Evolutionary conservation across 2,329 filamentous ascomycete genomes (phyloP).

Genomic region (Cadophora sp.): DNA sequence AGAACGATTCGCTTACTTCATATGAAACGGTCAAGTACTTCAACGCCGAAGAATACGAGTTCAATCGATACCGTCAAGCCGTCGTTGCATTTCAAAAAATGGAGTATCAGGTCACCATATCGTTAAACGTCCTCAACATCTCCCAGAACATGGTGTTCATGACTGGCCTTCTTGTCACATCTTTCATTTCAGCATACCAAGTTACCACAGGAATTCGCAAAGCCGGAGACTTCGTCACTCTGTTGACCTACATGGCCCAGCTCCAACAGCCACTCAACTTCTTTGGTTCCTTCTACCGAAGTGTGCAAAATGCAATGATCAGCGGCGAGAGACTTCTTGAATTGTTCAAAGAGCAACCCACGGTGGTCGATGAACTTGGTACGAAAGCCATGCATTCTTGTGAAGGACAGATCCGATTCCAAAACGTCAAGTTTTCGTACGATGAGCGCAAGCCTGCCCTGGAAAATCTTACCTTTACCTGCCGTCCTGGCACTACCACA

Average conservation of each 20-base stretch:
- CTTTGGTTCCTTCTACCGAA: conserved; percentile 94
- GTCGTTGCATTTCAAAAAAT: conserved; percentile 75
- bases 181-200: conserved; percentile 79
- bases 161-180: conserved; percentile 73
- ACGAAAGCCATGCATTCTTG: conserved; percentile 71
- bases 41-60: conserved; percentile 83
- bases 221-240: conserved; percentile 74
- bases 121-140: conserved; percentile 81
- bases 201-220: conserved; percentile 70
- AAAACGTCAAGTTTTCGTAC: conserved; percentile 90
- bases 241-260: conserved; percentile 81
- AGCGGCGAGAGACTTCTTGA: conserved; percentile 95
- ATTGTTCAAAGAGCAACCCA: conserved; percentile 94
- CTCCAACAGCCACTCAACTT: conserved; percentile 83
- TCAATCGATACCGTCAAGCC: conserved; percentile 72
- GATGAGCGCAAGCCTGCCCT: conserved; percentile 86
- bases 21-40: conserved; percentile 96
- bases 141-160: conserved; percentile 83
- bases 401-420: conserved; percentile 83
- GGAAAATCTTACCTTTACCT: conserved; percentile 83
- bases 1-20: conserved; percentile 98
- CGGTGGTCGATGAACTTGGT: conserved; percentile 78
- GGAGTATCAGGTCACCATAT: conserved; percentile 78
- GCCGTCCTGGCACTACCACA: conserved; percentile 88
- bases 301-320: conserved; percentile 96